Evolutionary conservation across 75 land plant species (phyloP).

Genomic region (Chamaecyparis obtusa): DNA sequence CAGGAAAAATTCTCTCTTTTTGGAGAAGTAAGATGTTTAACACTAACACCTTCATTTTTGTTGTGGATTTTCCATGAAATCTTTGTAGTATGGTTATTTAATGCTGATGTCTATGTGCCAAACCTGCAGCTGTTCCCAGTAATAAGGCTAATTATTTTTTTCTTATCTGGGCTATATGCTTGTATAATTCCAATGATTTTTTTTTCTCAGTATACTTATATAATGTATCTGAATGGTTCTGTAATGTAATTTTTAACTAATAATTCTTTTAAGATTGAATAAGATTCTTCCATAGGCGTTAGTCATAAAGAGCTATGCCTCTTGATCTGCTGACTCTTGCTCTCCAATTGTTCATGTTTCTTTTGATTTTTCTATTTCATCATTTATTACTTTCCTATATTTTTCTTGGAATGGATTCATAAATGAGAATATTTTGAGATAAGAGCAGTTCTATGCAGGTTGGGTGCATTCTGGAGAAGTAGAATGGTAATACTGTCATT

Average conservation of each 20-base stretch:
- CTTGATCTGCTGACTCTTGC: not conserved
- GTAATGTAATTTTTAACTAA: not conserved
- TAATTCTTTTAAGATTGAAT: not conserved
- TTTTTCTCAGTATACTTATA: not conserved
- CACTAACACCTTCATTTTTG: not conserved
- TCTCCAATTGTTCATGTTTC: not conserved
- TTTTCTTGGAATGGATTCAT: not conserved
- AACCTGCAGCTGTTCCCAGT: not conserved
- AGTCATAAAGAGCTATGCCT: not conserved
- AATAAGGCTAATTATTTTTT: not conserved
- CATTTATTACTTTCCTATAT: not conserved
- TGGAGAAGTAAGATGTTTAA: constrained; percentile 58
- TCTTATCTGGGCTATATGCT: not conserved
- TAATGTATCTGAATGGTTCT: not conserved
- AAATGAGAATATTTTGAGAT: not conserved
- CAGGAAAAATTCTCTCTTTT: constrained; percentile 83
- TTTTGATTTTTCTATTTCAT: not conserved
- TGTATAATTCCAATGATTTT: not conserved
- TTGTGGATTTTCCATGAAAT: not conserved
- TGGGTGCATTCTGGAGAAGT: not conserved
- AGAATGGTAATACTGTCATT: not conserved
- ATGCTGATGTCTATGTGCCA: not conserved
- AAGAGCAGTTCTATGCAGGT: too few species aligned
- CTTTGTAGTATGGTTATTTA: not conserved
- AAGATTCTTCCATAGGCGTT: not conserved